Conservation (phyloP, 78 protist genomes). For the Protostelium mycophagum region DNA sequence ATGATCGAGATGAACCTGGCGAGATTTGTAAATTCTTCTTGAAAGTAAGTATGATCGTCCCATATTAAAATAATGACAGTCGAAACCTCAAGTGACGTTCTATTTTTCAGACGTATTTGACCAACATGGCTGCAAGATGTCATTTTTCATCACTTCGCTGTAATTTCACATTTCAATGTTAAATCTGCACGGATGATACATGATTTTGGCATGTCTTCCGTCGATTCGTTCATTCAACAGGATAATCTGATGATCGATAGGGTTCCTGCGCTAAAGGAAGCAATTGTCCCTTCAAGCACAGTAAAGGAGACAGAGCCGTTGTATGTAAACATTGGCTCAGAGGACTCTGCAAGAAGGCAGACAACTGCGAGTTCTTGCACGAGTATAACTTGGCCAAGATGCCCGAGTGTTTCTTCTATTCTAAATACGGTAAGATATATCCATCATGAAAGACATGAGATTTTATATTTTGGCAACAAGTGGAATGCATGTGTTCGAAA, state of each 20-base stretch:
- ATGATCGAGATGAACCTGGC: constrained; percentile 1
- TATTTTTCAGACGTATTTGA: too few relatives aligned
- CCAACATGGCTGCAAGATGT: too few relatives aligned
- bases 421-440: constrained; percentile 33
- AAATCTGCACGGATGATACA: not conserved
- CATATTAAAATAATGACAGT: not conserved
- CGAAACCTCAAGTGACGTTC: not conserved
- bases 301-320: constrained; percentile 52
- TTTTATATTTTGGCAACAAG: not conserved
- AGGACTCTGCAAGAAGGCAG: constrained; percentile 90
- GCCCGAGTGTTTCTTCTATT: constrained; percentile 83
- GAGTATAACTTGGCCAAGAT: constrained; percentile 79
- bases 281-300: constrained; percentile 54
- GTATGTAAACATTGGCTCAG: constrained; percentile 94
- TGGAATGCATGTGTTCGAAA: too few relatives aligned
- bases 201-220: not conserved
- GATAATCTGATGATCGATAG: not conserved
- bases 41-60: not conserved
- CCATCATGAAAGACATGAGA: not conserved
- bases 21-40: not conserved
- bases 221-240: not conserved
- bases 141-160: not conserved
- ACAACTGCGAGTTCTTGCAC: constrained; percentile 86
- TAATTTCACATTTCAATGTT: not conserved
- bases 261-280: constrained; percentile 52